Evolutionary conservation across 1,284 basidiomycete species (phyloP).

Genomic region (Farysia itapuensis): DNA sequence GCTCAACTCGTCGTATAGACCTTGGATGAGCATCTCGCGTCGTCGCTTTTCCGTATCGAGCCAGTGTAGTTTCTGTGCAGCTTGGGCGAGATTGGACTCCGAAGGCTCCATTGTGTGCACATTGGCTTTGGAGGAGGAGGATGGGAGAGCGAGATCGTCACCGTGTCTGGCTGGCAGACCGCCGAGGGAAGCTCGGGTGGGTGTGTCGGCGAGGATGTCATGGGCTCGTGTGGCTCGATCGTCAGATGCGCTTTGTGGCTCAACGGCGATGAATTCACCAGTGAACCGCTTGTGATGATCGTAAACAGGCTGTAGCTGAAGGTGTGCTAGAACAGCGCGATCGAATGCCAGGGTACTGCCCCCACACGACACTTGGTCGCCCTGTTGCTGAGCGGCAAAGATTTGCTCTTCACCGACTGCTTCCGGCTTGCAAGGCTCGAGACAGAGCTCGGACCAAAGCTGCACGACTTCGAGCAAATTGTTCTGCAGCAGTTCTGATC

Average conservation of each 20-base stretch:
- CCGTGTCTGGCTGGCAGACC: constrained; percentile 17
- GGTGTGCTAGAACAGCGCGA: constrained; percentile 39
- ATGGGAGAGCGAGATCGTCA: constrained; percentile 15
- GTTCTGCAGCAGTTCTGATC: constrained; percentile 38
- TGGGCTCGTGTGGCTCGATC: constrained; percentile 7
- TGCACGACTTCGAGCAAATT: constrained; percentile 46
- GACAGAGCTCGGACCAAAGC: constrained; percentile 53
- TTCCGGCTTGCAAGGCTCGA: constrained; percentile 30
- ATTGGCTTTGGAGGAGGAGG: constrained; percentile 12
- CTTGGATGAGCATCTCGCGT: constrained; percentile 52
- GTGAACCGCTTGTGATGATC: constrained; percentile 29
- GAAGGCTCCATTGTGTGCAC: constrained; percentile 32
- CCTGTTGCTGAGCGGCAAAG: constrained; percentile 6
- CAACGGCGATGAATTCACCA: constrained; percentile 39
- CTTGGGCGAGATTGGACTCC: constrained; percentile 21
- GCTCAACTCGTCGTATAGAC: constrained; percentile 55
- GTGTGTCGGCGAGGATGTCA: constrained; percentile 26
- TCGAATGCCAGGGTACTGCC: constrained; percentile 34
- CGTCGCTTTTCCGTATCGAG: constrained; percentile 50
- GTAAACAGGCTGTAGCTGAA: constrained; percentile 40
- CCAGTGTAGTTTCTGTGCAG: constrained; percentile 17
- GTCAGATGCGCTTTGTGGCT: constrained; percentile 6
- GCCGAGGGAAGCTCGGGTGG: constrained; percentile 30
- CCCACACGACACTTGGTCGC: constrained; percentile 18
- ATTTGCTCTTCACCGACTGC: constrained; percentile 24